Base-by-base conservation (phyloP, 1,139 yeast genomes). In the Protomyces inundatus region DNA sequence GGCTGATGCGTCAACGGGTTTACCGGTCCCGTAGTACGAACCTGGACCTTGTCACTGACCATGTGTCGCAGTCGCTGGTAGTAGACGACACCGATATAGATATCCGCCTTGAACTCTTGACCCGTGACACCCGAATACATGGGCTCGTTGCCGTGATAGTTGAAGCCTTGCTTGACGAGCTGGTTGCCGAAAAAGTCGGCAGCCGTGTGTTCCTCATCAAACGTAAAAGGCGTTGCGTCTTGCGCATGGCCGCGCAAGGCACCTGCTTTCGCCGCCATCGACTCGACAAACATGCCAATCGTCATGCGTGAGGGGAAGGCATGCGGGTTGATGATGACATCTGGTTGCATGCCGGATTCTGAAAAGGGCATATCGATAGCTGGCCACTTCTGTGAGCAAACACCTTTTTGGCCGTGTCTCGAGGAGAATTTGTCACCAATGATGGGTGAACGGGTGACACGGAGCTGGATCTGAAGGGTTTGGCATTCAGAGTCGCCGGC, bases 261-360 rank as follows among this genome's bases (percentile, higher is more conserved):
- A 75, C 98, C 98, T 4, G 98, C 95, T 76, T 93, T 93, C 73
- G 98, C 98, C 14, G 98, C 98, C 68, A 93, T 79, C 65, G 96
- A 87, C 77, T 93, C 99, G 59, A 93, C 98, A 79, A 93, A 93
- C 98, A 93, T 93, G 80, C 98, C 99, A 77, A 93, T 93, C 33
- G 99, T 93, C 99, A 93, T 93, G 81, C 98, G 95, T 64, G 98
- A 91, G 70, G 98, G 98, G 91, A 93, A 93, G 70, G 98, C 98
- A 75, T 93, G 98, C 3, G 98, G 98, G 75, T 93, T 93, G 73
- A 93, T 93, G 73, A 93, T 93, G 70, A 93, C 89, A 78, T 93
- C 98, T 0, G 98, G 98, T 75, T 89, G 97, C 68, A 93, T 91
- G 72, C 98, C 98, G 45, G 88, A 80, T 77, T 93, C 98, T 69